Conservation (phyloP, 352 stramenopile species). For the Thraustotheca clavata region DNA sequence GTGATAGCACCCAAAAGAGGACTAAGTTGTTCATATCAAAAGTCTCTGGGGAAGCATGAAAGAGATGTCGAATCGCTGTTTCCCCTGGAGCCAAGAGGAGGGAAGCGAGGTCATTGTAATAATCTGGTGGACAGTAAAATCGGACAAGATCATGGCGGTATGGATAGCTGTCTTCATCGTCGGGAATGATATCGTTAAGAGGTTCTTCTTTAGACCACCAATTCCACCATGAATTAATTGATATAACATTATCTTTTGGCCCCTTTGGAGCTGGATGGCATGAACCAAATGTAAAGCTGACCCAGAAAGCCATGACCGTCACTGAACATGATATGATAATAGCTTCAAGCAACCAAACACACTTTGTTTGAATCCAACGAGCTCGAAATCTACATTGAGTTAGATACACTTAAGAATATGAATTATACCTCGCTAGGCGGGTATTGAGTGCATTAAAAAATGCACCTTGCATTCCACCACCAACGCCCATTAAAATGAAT, state of each 20-base stretch:
- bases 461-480: conserved; percentile 74
- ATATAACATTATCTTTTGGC: neutral
- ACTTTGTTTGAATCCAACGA: conserved; percentile 48
- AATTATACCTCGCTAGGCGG: conserved; percentile 24
- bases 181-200: neutral
- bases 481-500: conserved; percentile 80
- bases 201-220: no score
- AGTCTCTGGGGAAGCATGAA: conserved; percentile 79
- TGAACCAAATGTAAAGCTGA: conserved; percentile 53
- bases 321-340: conserved; percentile 49
- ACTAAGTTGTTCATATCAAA: conserved; percentile 70
- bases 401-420: neutral
- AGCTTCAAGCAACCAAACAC: conserved; percentile 50
- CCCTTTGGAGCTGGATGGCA: conserved; percentile 43
- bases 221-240: neutral
- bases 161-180: conserved; percentile 55
- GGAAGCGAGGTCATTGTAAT: conserved; percentile 97
- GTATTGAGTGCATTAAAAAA: conserved; percentile 73
- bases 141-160: conserved; percentile 86
- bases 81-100: conserved; percentile 93
- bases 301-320: conserved; percentile 50
- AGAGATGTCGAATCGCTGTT: conserved; percentile 92
- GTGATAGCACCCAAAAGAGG: conserved; percentile 65
- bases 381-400: conserved; percentile 29
- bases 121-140: conserved; percentile 90